A percentile compares a stretch with the other conserved stretches of the same genome.
phyloP scores from a whole-genome alignment of 2,329 filamentous ascomycete genomes.

The Trichoderma sp. region DNA sequence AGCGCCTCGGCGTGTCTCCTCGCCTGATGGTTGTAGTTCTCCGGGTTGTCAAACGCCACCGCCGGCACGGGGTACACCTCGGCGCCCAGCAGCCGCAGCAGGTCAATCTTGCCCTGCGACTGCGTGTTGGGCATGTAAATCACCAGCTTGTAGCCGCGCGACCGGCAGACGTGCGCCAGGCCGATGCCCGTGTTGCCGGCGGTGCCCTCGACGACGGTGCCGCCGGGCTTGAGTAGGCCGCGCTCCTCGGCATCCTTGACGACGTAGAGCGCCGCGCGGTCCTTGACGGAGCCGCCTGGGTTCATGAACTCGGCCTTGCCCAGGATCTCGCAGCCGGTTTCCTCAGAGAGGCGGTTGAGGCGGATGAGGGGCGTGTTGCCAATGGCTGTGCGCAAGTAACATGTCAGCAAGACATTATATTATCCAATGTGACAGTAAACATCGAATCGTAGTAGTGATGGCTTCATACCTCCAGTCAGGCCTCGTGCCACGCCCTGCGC shows the following conservation, averaged over 20 bases:
- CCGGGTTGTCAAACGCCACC: constrained; percentile 90
- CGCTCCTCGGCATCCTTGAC: constrained; percentile 91
- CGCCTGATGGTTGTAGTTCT: constrained; percentile 98
- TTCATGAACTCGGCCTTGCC: constrained; percentile 99
- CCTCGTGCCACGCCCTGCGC: constrained; percentile 79
- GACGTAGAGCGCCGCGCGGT: constrained; percentile 91
- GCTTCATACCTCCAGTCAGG: constrained; percentile 75
- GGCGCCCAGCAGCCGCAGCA: constrained; percentile 85
- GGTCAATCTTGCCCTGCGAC: constrained; percentile 95
- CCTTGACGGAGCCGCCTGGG: constrained; percentile 93
- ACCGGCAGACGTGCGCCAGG: constrained; percentile 92
- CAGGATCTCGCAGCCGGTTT: constrained; percentile 91
- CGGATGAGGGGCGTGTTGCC: constrained; percentile 96
- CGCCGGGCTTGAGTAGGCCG: constrained; percentile 79
- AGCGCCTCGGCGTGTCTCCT: constrained; percentile 82
- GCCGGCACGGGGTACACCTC: constrained; percentile 96
- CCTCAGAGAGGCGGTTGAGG: constrained; percentile 81
- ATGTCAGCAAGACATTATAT: neutral
- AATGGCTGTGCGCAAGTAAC: constrained; percentile 66
- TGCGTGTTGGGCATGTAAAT: constrained; percentile 99
- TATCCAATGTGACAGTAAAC: neutral
- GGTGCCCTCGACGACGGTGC: constrained; percentile 95
- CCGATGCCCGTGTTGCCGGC: constrained; percentile 98
- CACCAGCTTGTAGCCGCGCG: constrained; percentile 88
- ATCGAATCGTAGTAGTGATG: neutral